Base-by-base conservation (phyloP, 148 eudicot species). In the Polygonum aviculare region DNA sequence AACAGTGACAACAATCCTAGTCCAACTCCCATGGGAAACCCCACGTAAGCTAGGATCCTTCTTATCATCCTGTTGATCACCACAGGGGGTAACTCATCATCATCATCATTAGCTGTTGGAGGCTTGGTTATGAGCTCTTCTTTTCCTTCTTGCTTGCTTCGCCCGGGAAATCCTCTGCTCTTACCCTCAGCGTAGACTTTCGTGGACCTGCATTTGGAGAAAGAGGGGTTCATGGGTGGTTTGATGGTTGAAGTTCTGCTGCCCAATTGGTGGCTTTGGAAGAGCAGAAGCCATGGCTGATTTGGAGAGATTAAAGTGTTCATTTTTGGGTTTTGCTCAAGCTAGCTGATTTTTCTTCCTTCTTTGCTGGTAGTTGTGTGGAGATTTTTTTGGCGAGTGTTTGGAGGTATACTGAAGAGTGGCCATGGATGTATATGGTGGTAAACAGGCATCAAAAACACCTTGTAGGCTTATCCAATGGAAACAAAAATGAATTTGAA, bases 51-150 rank as follows among this genome's bases (percentile, higher is more conserved):
- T 73, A 91, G 44, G n/a, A 91, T 90, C 69, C 98, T 86, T 9
- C 14, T 44, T 36, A 91, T 84, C 83, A 91, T 91, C 79, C 94
- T 94, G 40, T 86, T 85, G 80, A 85, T 84, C 18, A 94, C 91
- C 75, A 81, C 87, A 1, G 86, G 83, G 9, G 98, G 85, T 60
- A 93, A 80, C 75, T 88, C 80, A 0, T 91, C 94, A 44, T 93
- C 94, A 44, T 93, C 93, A 0, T 82, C 45, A 7, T 16, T 41
- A 36, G 19, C 45, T 3, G 45, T 21, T 33, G 71, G 71, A 1
- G 72, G 39, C 31, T 33, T 63, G 39, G 38, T 33, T 38, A 9
- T 38, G 44, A 10, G 72, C 45, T 6, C 21, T 35, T 18, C 45
- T 63, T 63, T 40, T 3, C 5, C 2, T 16, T 67, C 72, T 10